Percentiles rank a stretch among this genome's conserved stretches.
phyloP scores from a whole-genome alignment of 495 filamentous ascomycete genomes.

The Penicillium angulare region DNA sequence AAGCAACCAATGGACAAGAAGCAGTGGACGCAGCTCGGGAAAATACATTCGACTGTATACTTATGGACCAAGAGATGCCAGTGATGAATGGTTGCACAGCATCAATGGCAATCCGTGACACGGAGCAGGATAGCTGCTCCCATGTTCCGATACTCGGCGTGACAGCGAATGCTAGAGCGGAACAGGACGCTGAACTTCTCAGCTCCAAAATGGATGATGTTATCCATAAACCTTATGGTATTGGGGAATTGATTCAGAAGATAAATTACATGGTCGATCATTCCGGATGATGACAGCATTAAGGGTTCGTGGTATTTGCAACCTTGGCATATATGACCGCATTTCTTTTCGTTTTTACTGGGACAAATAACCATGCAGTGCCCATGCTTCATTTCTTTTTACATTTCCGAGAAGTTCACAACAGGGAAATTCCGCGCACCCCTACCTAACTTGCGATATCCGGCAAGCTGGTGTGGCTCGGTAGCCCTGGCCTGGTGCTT shows the following conservation, averaged over 20 bases:
- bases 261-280: too few species aligned
- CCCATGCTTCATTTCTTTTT: too few species aligned
- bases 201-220: conserved; percentile 79
- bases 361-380: too few species aligned
- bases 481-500: too few species aligned
- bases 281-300: too few species aligned
- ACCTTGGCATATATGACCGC: too few species aligned
- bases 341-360: too few species aligned
- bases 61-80: conserved; percentile 88
- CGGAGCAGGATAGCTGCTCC: conserved; percentile 53
- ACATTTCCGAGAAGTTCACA: too few species aligned
- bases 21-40: conserved; percentile 53
- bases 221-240: conserved; percentile 77
- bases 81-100: conserved; percentile 76
- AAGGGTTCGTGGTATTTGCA: too few species aligned
- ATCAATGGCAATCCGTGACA: conserved; percentile 62
- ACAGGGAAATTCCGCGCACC: too few species aligned
- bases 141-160: conserved; percentile 77
- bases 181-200: conserved; percentile 65
- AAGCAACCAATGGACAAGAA: conserved; percentile 74
- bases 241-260: conserved; percentile 67
- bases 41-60: conserved; percentile 51
- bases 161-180: conserved; percentile 70
- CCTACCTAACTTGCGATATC: too few species aligned
- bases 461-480: too few species aligned